Base-by-base conservation (phyloP, 164 flowering plant genomes). In the Piper longum region DNA sequence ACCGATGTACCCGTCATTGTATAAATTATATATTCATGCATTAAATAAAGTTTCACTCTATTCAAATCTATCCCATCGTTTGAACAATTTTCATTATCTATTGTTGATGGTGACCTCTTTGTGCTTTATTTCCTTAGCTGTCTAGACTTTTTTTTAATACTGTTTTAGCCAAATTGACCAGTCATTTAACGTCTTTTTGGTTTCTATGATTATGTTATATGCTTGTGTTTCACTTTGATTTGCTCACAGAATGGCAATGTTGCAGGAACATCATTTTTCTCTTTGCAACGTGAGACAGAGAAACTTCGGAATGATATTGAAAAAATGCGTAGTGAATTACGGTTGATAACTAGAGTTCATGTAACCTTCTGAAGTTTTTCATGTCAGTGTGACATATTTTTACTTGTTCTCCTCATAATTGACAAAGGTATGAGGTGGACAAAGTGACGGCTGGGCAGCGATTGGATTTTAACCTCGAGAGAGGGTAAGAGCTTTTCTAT, bases 191-290 rank as follows among this genome's bases (percentile, higher is more conserved):
- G 16, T 9, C 55, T 9, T 52, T 52, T 9, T 52, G 55, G 16
- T 52, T 16, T 44, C 18, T 45, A 18, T 17, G 48, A 62, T 13
- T 6, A 39, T 16, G 9, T 18, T 60, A 45, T 54, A 5, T 59
- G 40, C 39, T 41, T 9, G 17, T 17, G 59, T 45, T 7, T 60
- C 60, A 48, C 12, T 48, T 48, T 48, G 52, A 48, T 5, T 48
- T 48, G 8, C 12, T 26, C 36, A 26, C 36, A 26, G 14, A 5
- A 5, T 9, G 52, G 3, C 14, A 48, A 8, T 5, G 52, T 48
- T 78, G 78, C 78, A 87, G 89, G 87, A 76, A 16, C 79, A 87
- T 66, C 86, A 85, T 74, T 82, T 85, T 67, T 83, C 93, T 51
- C 55, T 75, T 55, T 86, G 78, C 86, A 80, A 77, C 83, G 76